Conservation (phyloP, 2,329 filamentous ascomycete genomes). For the Annulohypoxylon truncatum region DNA sequence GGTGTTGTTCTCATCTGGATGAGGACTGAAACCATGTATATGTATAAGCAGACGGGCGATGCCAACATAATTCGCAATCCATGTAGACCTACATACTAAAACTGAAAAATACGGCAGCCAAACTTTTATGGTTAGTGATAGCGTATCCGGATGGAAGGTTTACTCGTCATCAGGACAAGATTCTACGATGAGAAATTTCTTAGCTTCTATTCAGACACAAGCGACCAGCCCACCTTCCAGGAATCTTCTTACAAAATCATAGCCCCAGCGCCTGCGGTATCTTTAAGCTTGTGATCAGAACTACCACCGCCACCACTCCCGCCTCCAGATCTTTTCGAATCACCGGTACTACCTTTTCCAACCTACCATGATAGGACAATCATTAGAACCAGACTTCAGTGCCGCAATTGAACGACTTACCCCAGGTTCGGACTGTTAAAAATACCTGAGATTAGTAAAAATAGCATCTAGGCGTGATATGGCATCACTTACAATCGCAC, state of each 20-base stretch:
- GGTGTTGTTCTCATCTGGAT: too few relatives aligned
- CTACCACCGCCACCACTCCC: slow-evolving; percentile 5
- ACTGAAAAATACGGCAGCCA: too few relatives aligned
- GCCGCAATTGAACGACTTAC: neutral
- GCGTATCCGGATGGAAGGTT: neutral
- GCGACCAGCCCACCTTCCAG: neutral
- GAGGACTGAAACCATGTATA: neutral
- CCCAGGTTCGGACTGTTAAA: slow-evolving; percentile 18
- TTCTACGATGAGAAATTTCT: neutral
- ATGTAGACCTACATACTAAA: too few relatives aligned
- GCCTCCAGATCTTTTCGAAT: neutral
- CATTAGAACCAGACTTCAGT: neutral
- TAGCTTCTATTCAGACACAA: neutral
- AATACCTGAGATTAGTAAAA: neutral
- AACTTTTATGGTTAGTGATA: neutral
- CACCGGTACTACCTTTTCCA: neutral
- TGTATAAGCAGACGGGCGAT: too few relatives aligned
- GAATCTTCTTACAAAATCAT: slow-evolving; percentile 20
- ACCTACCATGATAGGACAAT: slow-evolving; percentile 7
- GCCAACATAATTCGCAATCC: too few relatives aligned
- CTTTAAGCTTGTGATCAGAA: slow-evolving; percentile 15
- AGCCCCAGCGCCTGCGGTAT: slow-evolving; percentile 27
- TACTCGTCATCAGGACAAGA: neutral
- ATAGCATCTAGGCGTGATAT: neutral
- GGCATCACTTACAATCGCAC: slow-evolving; percentile 10